Base-by-base conservation (phyloP, 75 land plant genomes). In the Cunninghamia lanceolata region DNA sequence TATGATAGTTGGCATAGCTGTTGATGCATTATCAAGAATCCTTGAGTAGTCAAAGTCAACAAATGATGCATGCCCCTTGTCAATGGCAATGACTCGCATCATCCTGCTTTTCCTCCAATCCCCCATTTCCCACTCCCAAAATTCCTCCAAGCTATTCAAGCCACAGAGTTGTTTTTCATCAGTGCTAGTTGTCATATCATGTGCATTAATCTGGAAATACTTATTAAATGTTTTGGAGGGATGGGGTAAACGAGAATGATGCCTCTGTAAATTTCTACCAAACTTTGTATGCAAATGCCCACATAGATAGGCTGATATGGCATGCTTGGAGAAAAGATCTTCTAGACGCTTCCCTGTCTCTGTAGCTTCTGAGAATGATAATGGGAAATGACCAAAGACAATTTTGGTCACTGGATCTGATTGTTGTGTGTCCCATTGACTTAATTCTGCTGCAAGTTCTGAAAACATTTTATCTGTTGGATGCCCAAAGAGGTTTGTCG, bases 71-170 rank as follows among this genome's bases (percentile, higher is more conserved):
- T 92, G 95, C 36, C 99, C 99, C 15, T 92, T 47, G 86, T 98
- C 99, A 79, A 97, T 92, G 25, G 99, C 97, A 87, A 98, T 52
- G 30, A 98, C 81, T 8, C 99, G 92, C 93, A 98, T 92, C 25
- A 89, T 89, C 79, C 99, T 89, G 83, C 88, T 92, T 47, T 83
- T 89, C 35, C 99, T 95, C 99, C 99, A 98, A 77, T 98, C 99
- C 17, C 99, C 99, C 97, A 97, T 94, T 84, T 98, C 99, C 99
- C 99, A 98, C 89, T 98, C 99, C 99, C 99, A 98, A 82, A 98
- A 98, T 85, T 93, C 96, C 34, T 45, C 53, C 32, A 53, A 28
- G 36, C 63, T 84, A 38, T 83, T 76, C 50, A 2, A 43, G 39
- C 91, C 84, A 87, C 96, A 93, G 35, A 86, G 53, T 35, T 32